phyloP scores from a whole-genome alignment of 129 eudicot genomes.

The Flaveria sonorensis region DNA sequence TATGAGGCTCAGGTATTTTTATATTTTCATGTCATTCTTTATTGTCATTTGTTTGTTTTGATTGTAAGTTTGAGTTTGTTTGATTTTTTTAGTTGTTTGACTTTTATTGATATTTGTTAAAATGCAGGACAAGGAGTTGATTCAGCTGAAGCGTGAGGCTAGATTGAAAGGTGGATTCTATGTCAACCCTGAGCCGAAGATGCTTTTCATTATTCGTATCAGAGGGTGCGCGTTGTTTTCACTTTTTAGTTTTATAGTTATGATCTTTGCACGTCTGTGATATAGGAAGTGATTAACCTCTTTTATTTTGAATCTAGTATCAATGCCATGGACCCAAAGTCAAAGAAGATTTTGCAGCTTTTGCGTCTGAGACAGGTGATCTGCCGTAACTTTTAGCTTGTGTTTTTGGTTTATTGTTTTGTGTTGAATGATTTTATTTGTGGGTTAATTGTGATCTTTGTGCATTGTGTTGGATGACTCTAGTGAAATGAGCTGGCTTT shows the following conservation, averaged over 20 bases:
- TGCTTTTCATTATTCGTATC: constrained; percentile 69
- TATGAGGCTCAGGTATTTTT: constrained; percentile 68
- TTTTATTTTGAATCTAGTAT: constrained; percentile 47
- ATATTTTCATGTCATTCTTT: too few relatives aligned
- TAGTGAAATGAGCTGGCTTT: background rate
- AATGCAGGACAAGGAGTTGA: constrained; percentile 61
- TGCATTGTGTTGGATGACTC: background rate
- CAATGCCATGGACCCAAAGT: constrained; percentile 75
- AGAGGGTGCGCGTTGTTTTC: constrained; percentile 54
- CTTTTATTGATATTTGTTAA: background rate
- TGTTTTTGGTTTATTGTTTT: background rate
- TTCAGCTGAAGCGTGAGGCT: constrained; percentile 81
- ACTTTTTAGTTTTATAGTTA: background rate
- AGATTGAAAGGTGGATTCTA: constrained; percentile 75
- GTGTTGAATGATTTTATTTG: too few relatives aligned
- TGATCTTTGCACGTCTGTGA: background rate
- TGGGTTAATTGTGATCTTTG: background rate
- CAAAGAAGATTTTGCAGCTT: constrained; percentile 81
- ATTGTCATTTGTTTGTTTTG: background rate
- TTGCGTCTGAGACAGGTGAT: constrained; percentile 84
- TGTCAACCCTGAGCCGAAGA: constrained; percentile 85
- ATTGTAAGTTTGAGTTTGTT: background rate
- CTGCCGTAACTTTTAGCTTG: background rate
- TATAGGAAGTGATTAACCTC: background rate
- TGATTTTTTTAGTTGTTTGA: background rate